These are phyloP conservation scores for Cladosporium colombiae DNA, from an alignment of 2,329 filamentous ascomycete species.

Conservation along the genomic window DNA sequence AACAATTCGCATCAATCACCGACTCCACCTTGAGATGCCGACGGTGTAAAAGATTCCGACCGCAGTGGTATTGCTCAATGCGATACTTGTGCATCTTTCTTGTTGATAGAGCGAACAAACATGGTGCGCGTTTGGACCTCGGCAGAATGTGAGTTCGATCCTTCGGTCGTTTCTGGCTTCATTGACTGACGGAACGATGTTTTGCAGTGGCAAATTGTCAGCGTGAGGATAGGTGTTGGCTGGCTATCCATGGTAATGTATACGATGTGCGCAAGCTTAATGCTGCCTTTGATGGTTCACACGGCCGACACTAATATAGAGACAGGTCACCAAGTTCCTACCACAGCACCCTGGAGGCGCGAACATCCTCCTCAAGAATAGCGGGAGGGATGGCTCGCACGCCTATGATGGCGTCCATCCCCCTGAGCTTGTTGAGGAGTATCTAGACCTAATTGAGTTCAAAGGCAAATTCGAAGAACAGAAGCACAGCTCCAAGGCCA, in stretches of 20 bases:
- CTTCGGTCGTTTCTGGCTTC: slow-evolving; percentile 42
- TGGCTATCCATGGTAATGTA: slow-evolving; percentile 84
- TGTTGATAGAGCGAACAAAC: not conserved
- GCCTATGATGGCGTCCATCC: slow-evolving; percentile 95
- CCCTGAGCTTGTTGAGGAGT: slow-evolving; percentile 81
- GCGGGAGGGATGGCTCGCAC: slow-evolving; percentile 88
- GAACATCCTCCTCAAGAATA: slow-evolving; percentile 83
- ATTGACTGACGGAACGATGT: slow-evolving; percentile 31
- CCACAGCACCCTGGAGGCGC: slow-evolving; percentile 81
- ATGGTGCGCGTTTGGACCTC: not conserved
- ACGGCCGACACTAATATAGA: not conserved
- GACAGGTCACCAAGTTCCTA: slow-evolving; percentile 71
- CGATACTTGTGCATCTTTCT: not conserved
- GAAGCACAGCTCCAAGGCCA: not conserved
- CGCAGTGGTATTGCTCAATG: too few relatives aligned
- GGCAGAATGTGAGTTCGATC: slow-evolving; percentile 63
- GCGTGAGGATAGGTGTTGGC: slow-evolving; percentile 84
- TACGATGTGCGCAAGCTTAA: slow-evolving; percentile 64
- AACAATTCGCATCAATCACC: not conserved
- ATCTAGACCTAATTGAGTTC: slow-evolving; percentile 71
- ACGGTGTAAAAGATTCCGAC: too few relatives aligned
- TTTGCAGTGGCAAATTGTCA: slow-evolving; percentile 76
- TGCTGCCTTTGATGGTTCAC: not conserved
- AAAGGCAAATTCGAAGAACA: slow-evolving; percentile 72
- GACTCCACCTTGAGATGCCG: not conserved